These are phyloP conservation scores for Protea cynaroides DNA, from an alignment of 164 flowering plant genomes.

Conservation along the genomic window DNA sequence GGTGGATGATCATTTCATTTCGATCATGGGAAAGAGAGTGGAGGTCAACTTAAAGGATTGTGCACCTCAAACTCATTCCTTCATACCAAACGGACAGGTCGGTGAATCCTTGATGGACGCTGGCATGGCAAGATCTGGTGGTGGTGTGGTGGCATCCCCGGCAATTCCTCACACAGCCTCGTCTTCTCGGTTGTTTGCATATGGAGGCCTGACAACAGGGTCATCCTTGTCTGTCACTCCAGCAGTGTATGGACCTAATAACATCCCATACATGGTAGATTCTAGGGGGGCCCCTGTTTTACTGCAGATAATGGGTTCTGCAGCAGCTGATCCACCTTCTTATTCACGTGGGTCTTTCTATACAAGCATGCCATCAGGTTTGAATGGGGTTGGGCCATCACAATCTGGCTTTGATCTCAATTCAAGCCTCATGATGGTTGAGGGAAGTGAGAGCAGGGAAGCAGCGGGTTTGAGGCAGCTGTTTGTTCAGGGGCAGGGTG, in stretches of 20 bases:
- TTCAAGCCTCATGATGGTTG: conserved; percentile 31
- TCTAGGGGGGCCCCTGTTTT: conserved; percentile 52
- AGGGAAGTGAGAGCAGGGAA: conserved; percentile 29
- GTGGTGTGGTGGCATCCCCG: conserved; percentile 36
- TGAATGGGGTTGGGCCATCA: conserved; percentile 36
- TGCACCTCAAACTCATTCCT: conserved; percentile 23
- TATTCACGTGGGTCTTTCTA: conserved; percentile 43
- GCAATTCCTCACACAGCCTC: conserved; percentile 26
- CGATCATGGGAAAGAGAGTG: conserved; percentile 69
- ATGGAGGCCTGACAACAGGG: conserved; percentile 25
- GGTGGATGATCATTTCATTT: conserved; percentile 48
- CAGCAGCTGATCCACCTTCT: conserved; percentile 29
- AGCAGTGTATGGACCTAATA: conserved; percentile 41
- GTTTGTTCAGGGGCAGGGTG: conserved; percentile 32
- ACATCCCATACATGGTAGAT: conserved; percentile 63
- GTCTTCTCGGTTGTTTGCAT: conserved; percentile 35
- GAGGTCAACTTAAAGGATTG: conserved; percentile 41
- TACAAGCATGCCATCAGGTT: conserved; percentile 19
- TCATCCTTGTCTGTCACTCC: conserved; percentile 31
- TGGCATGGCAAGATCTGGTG: conserved; percentile 28
- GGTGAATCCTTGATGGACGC: conserved; percentile 28
- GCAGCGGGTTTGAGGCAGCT: conserved; percentile 29
- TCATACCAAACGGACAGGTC: conserved; percentile 44
- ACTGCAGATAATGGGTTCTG: conserved; percentile 50
- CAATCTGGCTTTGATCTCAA: conserved; percentile 52